Base-by-base conservation (phyloP, 2,329 filamentous ascomycete genomes). In the Aspergillus alliaceus region DNA sequence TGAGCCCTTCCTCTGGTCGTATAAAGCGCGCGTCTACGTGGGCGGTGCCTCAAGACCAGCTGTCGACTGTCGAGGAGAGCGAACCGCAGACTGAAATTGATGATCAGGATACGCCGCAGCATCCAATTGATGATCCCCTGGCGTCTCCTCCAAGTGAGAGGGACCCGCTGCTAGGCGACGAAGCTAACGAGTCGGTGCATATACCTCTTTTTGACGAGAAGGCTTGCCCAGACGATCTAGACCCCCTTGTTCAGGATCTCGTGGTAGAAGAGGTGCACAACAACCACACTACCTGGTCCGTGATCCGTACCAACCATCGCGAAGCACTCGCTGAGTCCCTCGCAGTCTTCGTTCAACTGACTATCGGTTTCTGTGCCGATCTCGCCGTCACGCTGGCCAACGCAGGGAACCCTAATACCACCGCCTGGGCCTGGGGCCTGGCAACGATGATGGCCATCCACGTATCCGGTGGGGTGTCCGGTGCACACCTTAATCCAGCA, bases 311-410 rank as follows among this genome's bases (percentile, higher is more conserved):
- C 0, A 75, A 79, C 34, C 79, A 82, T 61, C 77, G 81, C 11
- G 82, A 84, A 64, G 79, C 80, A 25, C 71, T 84, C 1, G 82
- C 82, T 1, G 82, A 85, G 59, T 75, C 80, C 1, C 74, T 85
- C 8, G 81, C 77, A 3, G 80, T 81, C 27, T 69, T 69, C 44
- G 64, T 69, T 3, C 64, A 71, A 57, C 70, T 76, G 52, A 77
- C 74, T 6, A 74, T 84, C 22, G 82, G 82, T 6, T 79, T 85
- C 58, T 79, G 75, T 49, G 77, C 77, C 11, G 79, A 83, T 54
- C 70, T 83, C 1, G 75, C 76, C 1, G 76, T 81, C 29, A 77
- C 77, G 12, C 31, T 71, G 14, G 68, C 69, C 22, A 59, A 67
- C n/a, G 66, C 71, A 1, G 76, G 75, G 1, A 81, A 79, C 29